Percentiles rank a stretch among this genome's conserved stretches.
Conservation (phyloP, 2,329 filamentous ascomycete species). For the Ilyonectria destructans region DNA sequence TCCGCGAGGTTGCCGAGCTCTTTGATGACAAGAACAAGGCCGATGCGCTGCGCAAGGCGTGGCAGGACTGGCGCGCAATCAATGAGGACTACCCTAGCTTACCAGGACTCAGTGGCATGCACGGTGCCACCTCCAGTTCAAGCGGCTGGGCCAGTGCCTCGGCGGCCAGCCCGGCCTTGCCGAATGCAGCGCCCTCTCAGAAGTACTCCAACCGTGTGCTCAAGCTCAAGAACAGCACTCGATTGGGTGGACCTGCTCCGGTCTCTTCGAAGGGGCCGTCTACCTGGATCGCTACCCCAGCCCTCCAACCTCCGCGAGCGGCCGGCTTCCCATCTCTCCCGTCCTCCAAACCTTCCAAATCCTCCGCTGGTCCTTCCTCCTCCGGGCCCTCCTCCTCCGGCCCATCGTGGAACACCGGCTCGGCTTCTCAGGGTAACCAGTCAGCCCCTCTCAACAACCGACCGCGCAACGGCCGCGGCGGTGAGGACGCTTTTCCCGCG, state of each 20-base stretch:
- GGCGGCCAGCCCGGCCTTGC: conserved; percentile 67
- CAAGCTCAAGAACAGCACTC: conserved; percentile 73
- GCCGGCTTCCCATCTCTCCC: conserved; percentile 65
- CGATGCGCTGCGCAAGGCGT: conserved; percentile 83
- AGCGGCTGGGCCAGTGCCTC: conserved; percentile 75
- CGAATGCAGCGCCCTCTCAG: conserved; percentile 59
- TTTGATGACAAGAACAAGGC: conserved; percentile 88
- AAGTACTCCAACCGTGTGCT: conserved; percentile 70
- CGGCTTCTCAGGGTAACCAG: conserved; percentile 52
- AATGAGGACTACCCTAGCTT: conserved; percentile 96
- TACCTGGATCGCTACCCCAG: conserved; percentile 44
- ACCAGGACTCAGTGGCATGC: conserved; percentile 80
- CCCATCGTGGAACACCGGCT: conserved; percentile 51
- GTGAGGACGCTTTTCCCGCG: conserved; percentile 83
- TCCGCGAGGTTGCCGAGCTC: conserved; percentile 93
- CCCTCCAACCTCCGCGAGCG: conserved; percentile 45
- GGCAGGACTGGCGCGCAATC: conserved; percentile 96
- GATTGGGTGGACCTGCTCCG: conserved; percentile 57
- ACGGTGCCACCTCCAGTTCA: conserved; percentile 71
- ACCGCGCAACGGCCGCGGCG: conserved; percentile 44
- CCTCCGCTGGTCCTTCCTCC: conserved; percentile 35
- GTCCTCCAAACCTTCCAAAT: conserved; percentile 30
- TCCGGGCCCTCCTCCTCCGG: conserved; percentile 45
- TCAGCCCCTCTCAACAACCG: conserved; percentile 41
- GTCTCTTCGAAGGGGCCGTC: conserved; percentile 40